Percentiles rank a stretch among this genome's conserved stretches.
Evolutionary conservation across 345 rosid genomes (phyloP).

Genomic region (Capsella bursapastoris): DNA sequence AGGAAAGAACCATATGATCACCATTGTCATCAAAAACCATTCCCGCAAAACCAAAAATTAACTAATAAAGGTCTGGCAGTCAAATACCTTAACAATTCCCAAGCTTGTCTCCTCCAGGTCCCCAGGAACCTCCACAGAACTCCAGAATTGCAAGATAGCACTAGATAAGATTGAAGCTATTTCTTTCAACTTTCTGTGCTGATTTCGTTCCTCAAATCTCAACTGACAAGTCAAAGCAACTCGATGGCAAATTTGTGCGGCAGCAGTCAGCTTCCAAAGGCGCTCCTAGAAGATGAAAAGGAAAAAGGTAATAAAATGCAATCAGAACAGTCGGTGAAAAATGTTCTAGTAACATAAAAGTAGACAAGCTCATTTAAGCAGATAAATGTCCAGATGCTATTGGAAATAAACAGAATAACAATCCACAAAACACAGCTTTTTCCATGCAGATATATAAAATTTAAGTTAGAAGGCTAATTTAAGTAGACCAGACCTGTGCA

Average conservation of each 20-base stretch:
- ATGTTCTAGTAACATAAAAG: slow-evolving; percentile 28
- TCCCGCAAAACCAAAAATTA: not conserved
- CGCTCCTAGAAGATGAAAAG: slow-evolving; percentile 69
- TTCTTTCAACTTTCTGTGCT: slow-evolving; percentile 56
- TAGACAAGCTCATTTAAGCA: slow-evolving; percentile 16
- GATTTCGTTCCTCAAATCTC: slow-evolving; percentile 63
- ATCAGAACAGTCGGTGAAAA: slow-evolving; percentile 11
- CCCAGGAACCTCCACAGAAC: slow-evolving; percentile 60
- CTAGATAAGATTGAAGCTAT: slow-evolving; percentile 74
- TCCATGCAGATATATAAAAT: slow-evolving; percentile 23
- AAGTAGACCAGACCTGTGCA: slow-evolving; percentile 73
- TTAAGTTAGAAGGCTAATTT: slow-evolving; percentile 23
- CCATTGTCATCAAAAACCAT: slow-evolving; percentile 19
- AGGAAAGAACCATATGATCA: slow-evolving; percentile 22
- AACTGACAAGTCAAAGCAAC: slow-evolving; percentile 64
- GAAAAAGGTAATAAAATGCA: slow-evolving; percentile 7
- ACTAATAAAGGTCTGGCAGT: slow-evolving; percentile 18
- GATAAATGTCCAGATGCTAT: slow-evolving; percentile 9
- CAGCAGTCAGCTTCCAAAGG: slow-evolving; percentile 97
- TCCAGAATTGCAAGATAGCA: slow-evolving; percentile 92
- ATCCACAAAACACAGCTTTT: slow-evolving; percentile 35
- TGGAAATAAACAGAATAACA: slow-evolving; percentile 1
- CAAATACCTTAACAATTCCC: slow-evolving; percentile 38
- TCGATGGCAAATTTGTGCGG: slow-evolving; percentile 82
- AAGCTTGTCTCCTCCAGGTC: slow-evolving; percentile 45